These are phyloP conservation scores for Nitzschia palea DNA, from an alignment of 108 stramenopile species.

Conservation along the genomic window DNA sequence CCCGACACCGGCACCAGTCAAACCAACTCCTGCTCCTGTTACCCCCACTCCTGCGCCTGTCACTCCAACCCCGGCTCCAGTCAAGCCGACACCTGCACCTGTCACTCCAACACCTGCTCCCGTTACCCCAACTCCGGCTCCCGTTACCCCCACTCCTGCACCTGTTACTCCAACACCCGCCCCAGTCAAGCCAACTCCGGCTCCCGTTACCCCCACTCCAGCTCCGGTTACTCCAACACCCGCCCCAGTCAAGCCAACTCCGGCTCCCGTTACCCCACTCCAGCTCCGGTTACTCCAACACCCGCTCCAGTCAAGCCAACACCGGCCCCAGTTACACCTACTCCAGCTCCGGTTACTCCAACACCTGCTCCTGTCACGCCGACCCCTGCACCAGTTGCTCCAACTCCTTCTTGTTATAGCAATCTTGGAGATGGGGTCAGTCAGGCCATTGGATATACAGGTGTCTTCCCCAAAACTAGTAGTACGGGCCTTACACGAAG, in stretches of 20 bases:
- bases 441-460: neutral
- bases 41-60: too few relatives aligned
- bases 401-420: neutral
- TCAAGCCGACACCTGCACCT: too few relatives aligned
- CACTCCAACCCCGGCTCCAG: too few relatives aligned
- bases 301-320: neutral
- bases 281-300: neutral
- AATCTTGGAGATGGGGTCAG: conserved; percentile 18
- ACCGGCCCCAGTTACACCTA: neutral
- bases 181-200: too few relatives aligned
- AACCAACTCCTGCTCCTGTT: too few relatives aligned
- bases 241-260: neutral
- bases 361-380: neutral
- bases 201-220: too few relatives aligned
- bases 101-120: too few relatives aligned
- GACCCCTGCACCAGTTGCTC: neutral
- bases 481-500: neutral
- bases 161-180: too few relatives aligned
- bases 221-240: too few relatives aligned
- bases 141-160: too few relatives aligned
- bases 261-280: neutral
- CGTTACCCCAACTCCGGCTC: too few relatives aligned
- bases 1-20: too few relatives aligned
- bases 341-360: neutral
- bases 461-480: neutral